Evolutionary conservation across 2,329 filamentous ascomycete species (phyloP).

Genomic region (Bipolaris zeicola): DNA sequence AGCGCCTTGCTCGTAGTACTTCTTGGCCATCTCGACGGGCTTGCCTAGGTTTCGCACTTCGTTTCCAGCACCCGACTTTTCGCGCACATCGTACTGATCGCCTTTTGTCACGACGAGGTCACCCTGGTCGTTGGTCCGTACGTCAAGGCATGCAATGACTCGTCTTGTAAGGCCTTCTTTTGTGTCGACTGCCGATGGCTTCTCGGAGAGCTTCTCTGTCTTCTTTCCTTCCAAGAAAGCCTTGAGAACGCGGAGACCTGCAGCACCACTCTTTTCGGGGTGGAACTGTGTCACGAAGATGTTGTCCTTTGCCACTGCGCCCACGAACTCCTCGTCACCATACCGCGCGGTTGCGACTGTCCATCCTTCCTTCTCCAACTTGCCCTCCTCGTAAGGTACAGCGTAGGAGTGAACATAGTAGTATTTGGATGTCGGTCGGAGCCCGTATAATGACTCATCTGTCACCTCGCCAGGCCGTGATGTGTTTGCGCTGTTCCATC

Average conservation of each 20-base stretch:
- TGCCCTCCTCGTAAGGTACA: conserved; percentile 72
- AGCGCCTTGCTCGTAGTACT: conserved; percentile 94
- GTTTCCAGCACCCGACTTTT: conserved; percentile 68
- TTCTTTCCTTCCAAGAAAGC: conserved; percentile 81
- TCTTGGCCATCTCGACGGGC: conserved; percentile 89
- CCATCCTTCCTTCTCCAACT: conserved; percentile 84
- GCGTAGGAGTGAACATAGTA: conserved; percentile 99
- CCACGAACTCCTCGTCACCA: conserved; percentile 86
- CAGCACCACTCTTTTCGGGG: conserved; percentile 93
- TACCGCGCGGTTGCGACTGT: conserved; percentile 89
- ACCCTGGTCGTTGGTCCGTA: conserved; percentile 89
- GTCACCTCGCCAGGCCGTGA: conserved; percentile 48
- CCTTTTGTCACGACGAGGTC: conserved; percentile 98
- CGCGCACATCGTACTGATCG: conserved; percentile 97
- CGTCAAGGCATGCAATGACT: conserved; percentile 94
- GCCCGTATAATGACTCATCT: conserved; percentile 71
- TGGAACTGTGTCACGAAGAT: conserved; percentile 95
- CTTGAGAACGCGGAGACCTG: conserved; percentile 80
- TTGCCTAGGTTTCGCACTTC: conserved; percentile 92
- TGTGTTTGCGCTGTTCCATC: conserved; percentile 91
- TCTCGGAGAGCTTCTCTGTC: conserved; percentile 58
- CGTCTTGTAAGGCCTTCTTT: conserved; percentile 82
- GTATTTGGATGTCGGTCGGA: conserved; percentile 86
- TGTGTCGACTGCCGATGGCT: conserved; percentile 34
- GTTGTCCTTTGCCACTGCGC: conserved; percentile 84